Conservation (phyloP, 805 yeast genomes). For the Metschnikowia hibisci region DNA sequence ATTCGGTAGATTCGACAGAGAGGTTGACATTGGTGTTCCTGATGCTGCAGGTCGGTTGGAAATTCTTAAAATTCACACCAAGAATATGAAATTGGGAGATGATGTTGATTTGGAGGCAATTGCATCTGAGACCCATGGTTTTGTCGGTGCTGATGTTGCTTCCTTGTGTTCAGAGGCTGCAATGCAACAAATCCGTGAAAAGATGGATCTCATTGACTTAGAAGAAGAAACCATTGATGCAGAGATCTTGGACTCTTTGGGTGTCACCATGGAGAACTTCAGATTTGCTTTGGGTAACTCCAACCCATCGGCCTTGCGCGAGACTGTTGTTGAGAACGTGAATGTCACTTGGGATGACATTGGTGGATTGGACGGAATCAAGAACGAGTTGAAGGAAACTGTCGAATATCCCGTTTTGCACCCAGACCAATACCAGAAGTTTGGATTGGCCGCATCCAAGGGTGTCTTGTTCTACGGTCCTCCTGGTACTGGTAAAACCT, state of each 20-base stretch:
- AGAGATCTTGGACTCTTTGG: conserved; percentile 90
- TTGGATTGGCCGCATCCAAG: conserved; percentile 95
- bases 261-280: conserved; percentile 98
- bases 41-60: conserved; percentile 98
- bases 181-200: conserved; percentile 99
- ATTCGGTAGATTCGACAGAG: conserved; percentile 83
- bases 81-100: conserved; percentile 93
- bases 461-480: conserved; percentile 99
- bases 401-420: conserved; percentile 98
- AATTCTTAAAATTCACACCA: conserved; percentile 94
- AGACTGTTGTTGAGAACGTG: conserved; percentile 97
- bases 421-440: conserved; percentile 97
- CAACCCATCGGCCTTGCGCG: conserved; percentile 98
- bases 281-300: conserved; percentile 96
- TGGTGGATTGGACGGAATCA: conserved; percentile 96
- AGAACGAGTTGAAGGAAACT: conserved; percentile 95
- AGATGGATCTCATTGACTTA: conserved; percentile 95
- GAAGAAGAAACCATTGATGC: conserved; percentile 98
- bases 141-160: conserved; percentile 98
- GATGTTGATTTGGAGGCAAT: conserved; percentile 95
- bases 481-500: conserved; percentile 99
- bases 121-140: conserved; percentile 98
- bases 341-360: conserved; percentile 99
- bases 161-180: conserved; percentile 99
- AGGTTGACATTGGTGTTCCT: conserved; percentile 87